phyloP scores from a whole-genome alignment of 805 yeast species.

The Starmera quercuum region DNA sequence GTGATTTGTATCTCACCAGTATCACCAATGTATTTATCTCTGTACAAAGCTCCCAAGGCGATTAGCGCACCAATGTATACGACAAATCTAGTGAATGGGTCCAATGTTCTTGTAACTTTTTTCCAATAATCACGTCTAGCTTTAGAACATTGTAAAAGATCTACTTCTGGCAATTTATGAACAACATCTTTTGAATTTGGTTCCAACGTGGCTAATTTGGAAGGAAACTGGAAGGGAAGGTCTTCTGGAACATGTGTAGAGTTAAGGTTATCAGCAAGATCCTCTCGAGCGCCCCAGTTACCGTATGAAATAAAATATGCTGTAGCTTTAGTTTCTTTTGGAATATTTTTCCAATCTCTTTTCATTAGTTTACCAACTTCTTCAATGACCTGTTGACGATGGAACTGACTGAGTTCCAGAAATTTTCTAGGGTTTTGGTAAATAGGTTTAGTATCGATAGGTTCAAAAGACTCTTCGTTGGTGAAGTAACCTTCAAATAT shows the following conservation, averaged over 20 bases:
- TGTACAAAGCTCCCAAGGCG: slow-evolving; percentile 41
- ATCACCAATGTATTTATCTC: slow-evolving; percentile 47
- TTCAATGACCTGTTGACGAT: slow-evolving; percentile 48
- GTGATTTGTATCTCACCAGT: slow-evolving; percentile 27
- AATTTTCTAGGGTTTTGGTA: slow-evolving; percentile 27
- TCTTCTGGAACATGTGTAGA: slow-evolving; percentile 44
- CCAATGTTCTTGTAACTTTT: slow-evolving; percentile 43
- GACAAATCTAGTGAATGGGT: slow-evolving; percentile 48
- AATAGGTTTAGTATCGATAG: slow-evolving; percentile 38
- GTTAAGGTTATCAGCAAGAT: slow-evolving; percentile 36
- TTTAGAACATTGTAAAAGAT: slow-evolving; percentile 35
- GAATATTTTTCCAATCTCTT: slow-evolving; percentile 47
- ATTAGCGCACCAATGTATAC: slow-evolving; percentile 41
- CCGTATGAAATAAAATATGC: slow-evolving; percentile 62
- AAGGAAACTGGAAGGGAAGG: slow-evolving; percentile 45
- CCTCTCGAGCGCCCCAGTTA: slow-evolving; percentile 62
- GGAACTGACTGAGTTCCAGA: slow-evolving; percentile 30
- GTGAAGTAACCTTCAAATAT: slow-evolving; percentile 24
- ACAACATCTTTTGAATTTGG: slow-evolving; percentile 13
- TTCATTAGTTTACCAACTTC: slow-evolving; percentile 42
- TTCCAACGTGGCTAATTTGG: slow-evolving; percentile 14
- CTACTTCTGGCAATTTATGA: slow-evolving; percentile 27
- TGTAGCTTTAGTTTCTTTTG: slow-evolving; percentile 42
- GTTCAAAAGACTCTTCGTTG: slow-evolving; percentile 35
- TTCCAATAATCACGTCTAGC: slow-evolving; percentile 35